phyloP scores from a whole-genome alignment of 495 filamentous ascomycete species.

The Xylaria curta region DNA sequence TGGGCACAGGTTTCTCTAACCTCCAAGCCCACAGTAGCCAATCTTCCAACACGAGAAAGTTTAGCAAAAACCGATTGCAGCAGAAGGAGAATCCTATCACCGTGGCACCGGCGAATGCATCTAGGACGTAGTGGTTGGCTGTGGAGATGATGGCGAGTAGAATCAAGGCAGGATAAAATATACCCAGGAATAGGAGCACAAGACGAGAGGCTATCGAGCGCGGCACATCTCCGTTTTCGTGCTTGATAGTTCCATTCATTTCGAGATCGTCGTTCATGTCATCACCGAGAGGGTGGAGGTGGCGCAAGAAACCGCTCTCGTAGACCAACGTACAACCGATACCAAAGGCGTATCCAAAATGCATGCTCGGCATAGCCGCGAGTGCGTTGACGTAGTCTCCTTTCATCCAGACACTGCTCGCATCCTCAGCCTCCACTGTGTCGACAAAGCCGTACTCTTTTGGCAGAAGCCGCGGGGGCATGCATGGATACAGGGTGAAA shows the following conservation, averaged over 20 bases:
- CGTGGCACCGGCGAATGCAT: slow-evolving; percentile 69
- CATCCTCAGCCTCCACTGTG: slow-evolving; percentile 73
- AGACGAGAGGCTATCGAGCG: slow-evolving; percentile 27
- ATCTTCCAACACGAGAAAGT: slow-evolving; percentile 68
- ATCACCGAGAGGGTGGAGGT: slow-evolving; percentile 19
- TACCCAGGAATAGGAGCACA: slow-evolving; percentile 56
- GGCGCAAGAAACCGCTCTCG: slow-evolving; percentile 39
- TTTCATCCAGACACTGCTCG: slow-evolving; percentile 61
- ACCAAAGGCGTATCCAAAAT: slow-evolving; percentile 81
- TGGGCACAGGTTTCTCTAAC: slow-evolving; percentile 63
- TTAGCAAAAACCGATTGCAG: slow-evolving; percentile 64
- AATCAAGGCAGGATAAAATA: slow-evolving; percentile 69
- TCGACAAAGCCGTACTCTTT: slow-evolving; percentile 74
- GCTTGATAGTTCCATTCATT: slow-evolving; percentile 25
- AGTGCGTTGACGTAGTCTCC: slow-evolving; percentile 63
- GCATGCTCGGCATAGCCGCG: slow-evolving; percentile 81
- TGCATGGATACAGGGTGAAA: slow-evolving; percentile 80
- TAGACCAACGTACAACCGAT: slow-evolving; percentile 71
- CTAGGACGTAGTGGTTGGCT: slow-evolving; percentile 76
- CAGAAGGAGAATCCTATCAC: slow-evolving; percentile 65
- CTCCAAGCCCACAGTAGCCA: slow-evolving; percentile 68
- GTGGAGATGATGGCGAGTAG: slow-evolving; percentile 73
- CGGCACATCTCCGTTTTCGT: slow-evolving; percentile 42
- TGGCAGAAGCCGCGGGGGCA: slow-evolving; percentile 76
- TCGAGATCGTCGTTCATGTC: slow-evolving; percentile 22